phyloP scores from a whole-genome alignment of 495 filamentous ascomycete species.

The Hamigera avellanea region DNA sequence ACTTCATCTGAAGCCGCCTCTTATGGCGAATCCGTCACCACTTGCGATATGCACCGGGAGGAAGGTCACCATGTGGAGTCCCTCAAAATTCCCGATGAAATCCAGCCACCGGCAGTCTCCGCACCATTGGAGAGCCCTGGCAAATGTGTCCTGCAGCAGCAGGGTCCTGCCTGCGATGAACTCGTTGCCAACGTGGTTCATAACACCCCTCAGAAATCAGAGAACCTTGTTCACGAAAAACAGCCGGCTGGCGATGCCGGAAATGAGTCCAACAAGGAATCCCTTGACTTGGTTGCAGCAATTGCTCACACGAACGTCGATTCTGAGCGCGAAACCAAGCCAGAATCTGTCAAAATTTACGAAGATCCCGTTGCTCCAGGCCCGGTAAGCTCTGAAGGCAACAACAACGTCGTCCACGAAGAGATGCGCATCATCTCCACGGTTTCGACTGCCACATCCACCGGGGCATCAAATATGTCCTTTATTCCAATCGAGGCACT shows the following conservation, averaged over 20 bases:
- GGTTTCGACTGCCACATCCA: no score
- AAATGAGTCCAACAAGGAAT: no score
- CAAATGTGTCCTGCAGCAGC: conserved; percentile 10
- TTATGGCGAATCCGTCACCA: conserved; percentile 6
- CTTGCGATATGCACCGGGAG: no score
- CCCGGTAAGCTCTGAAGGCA: background rate
- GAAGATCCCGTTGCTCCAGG: conserved; percentile 28
- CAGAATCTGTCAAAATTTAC: conserved; percentile 25
- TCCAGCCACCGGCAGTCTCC: conserved; percentile 30
- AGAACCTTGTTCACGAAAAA: no score
- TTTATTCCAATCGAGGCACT: no score
- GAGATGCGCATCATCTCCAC: no score
- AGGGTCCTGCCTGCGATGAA: conserved; percentile 1
- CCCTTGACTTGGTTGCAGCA: no score
- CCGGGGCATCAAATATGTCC: no score
- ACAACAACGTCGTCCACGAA: background rate
- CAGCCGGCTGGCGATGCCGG: no score
- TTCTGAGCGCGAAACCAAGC: conserved; percentile 5
- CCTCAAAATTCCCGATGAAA: conserved; percentile 50
- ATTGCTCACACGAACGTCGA: conserved; percentile 1
- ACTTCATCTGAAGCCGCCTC: no score
- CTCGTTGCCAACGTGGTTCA: conserved; percentile 1
- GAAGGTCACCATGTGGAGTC: conserved; percentile 22
- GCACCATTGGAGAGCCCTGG: conserved; percentile 17
- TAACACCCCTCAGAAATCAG: background rate